Conservation (phyloP, 495 filamentous ascomycete species). For the Daldinia childiae region DNA sequence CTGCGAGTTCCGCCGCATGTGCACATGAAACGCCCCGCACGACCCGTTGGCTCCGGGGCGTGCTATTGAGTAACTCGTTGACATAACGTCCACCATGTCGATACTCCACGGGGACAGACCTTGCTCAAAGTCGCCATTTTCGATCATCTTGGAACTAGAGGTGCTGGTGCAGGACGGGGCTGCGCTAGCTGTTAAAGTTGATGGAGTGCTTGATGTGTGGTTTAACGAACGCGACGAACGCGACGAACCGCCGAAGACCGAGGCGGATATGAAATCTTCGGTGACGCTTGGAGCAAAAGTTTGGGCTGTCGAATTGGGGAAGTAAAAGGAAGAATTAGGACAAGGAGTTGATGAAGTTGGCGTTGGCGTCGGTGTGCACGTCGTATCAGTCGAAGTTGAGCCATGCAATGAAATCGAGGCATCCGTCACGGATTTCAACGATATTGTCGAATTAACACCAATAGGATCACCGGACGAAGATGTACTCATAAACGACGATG, state of each 20-base stretch:
- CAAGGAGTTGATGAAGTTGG: background rate
- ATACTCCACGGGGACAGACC: conserved; percentile 46
- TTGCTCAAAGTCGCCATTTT: conserved; percentile 45
- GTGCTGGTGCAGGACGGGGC: background rate
- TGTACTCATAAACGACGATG: background rate
- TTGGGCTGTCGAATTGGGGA: conserved; percentile 17
- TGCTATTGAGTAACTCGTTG: conserved; percentile 33
- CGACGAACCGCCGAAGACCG: background rate
- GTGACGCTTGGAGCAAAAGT: background rate
- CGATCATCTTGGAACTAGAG: conserved; percentile 21
- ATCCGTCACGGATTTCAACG: background rate
- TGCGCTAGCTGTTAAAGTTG: conserved; percentile 2
- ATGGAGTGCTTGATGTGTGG: background rate
- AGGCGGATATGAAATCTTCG: background rate
- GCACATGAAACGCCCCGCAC: conserved; percentile 40
- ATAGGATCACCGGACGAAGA: background rate
- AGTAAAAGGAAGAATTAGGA: conserved; percentile 1
- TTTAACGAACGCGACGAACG: background rate
- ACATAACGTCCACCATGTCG: conserved; percentile 45
- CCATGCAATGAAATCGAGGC: conserved; percentile 1
- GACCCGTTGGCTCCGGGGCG: conserved; percentile 33
- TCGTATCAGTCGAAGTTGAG: conserved; percentile 25
- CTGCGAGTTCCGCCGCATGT: conserved; percentile 38
- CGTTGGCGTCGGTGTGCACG: conserved; percentile 15
- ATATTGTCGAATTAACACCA: conserved; percentile 3